These are phyloP conservation scores for Sequoiadendron giganteum DNA, from an alignment of 75 land plant genomes.

Conservation along the genomic window DNA sequence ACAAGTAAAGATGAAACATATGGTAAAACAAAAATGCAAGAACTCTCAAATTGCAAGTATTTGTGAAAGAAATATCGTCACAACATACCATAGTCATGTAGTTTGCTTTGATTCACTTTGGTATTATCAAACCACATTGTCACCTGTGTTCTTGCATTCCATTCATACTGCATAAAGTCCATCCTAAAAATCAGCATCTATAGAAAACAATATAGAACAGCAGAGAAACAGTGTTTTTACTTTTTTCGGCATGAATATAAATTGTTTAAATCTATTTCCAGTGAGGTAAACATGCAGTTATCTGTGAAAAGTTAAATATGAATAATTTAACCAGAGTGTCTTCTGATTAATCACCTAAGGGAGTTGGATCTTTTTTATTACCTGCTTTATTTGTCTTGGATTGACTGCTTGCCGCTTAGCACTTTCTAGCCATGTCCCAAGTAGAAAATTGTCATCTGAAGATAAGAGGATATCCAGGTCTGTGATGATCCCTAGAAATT, in stretches of 20 bases:
- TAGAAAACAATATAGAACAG: not conserved
- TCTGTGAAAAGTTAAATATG: not conserved
- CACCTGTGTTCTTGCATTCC: constrained; percentile 99
- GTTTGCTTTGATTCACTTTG: constrained; percentile 62
- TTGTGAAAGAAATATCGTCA: not conserved
- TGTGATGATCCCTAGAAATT: constrained; percentile 62
- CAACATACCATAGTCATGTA: constrained; percentile 95
- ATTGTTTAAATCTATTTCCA: not conserved
- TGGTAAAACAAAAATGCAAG: not conserved
- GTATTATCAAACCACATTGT: constrained; percentile 98
- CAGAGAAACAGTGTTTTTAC: not conserved
- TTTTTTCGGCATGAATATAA: not conserved
- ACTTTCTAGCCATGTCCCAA: constrained; percentile 92
- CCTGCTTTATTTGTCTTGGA: constrained; percentile 50
- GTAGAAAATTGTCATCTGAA: constrained; percentile 78
- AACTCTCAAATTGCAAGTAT: not conserved
- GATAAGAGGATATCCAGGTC: constrained; percentile 77
- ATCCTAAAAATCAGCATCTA: not conserved
- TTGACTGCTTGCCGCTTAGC: constrained; percentile 62
- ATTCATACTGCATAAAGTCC: constrained; percentile 73
- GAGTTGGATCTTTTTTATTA: constrained; percentile 15
- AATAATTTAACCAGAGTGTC: not conserved
- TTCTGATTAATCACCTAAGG: not conserved
- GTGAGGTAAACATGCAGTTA: not conserved
- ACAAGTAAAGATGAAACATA: not conserved